These are phyloP conservation scores for Hylodesmum podocarpum DNA, from an alignment of 306 rosid species.

Conservation along the genomic window DNA sequence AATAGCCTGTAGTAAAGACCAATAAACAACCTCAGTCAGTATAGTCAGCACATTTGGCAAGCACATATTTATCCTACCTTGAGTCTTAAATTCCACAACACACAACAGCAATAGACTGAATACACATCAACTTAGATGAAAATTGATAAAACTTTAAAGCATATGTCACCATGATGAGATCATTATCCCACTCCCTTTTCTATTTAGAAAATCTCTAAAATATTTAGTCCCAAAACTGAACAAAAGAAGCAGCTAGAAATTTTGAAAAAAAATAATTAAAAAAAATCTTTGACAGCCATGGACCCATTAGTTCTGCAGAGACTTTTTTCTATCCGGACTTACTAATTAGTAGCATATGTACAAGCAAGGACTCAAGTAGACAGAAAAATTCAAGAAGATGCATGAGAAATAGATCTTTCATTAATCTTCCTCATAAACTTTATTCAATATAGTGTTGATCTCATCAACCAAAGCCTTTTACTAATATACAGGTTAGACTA, in stretches of 20 bases:
- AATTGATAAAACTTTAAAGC: not conserved
- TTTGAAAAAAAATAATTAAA: not conserved
- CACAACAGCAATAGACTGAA: not conserved
- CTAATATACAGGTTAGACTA: not conserved
- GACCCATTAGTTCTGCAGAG: not conserved
- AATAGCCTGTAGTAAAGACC: conserved; percentile 70
- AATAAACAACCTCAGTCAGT: conserved; percentile 35
- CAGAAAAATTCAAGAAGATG: not conserved
- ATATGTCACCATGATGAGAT: not conserved
- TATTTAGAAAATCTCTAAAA: conserved; percentile 16
- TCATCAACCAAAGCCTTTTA: not conserved
- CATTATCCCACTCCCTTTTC: not conserved
- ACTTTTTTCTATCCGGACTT: not conserved
- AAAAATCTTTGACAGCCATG: not conserved
- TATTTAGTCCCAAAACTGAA: not conserved
- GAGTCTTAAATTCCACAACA: conserved; percentile 4
- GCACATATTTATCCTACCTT: not conserved
- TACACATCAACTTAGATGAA: conserved; percentile 11
- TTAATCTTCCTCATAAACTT: not conserved
- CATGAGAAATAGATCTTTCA: not conserved
- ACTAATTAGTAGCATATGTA: not conserved
- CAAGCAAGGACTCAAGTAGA: not conserved
- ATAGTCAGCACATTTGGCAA: conserved; percentile 20
- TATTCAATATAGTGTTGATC: not conserved
- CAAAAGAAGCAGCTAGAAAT: not conserved